Conservation (phyloP, 305 asterid species). For the Fraxinus nigra region DNA sequence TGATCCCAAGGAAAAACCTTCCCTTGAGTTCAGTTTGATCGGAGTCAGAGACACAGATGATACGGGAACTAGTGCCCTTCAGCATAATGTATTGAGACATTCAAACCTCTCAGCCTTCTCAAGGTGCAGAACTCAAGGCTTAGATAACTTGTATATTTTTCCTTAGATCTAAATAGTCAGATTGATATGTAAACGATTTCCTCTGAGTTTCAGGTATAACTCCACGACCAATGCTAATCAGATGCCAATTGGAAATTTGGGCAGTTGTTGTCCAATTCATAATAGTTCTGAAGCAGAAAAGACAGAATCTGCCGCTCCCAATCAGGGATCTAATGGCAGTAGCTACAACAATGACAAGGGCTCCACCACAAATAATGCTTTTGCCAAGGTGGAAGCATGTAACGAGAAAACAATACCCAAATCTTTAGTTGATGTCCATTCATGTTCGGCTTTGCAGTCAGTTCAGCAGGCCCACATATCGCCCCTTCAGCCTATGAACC, state of each 20-base stretch:
- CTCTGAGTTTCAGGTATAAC: conserved; percentile 37
- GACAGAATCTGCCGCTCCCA: conserved; percentile 41
- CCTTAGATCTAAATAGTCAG: background rate
- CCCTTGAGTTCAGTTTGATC: conserved; percentile 41
- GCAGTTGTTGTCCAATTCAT: conserved; percentile 45
- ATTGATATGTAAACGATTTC: background rate
- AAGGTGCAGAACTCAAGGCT: conserved; percentile 26
- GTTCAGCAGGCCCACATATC: conserved; percentile 31
- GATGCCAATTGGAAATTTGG: conserved; percentile 41
- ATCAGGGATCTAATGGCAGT: conserved; percentile 46
- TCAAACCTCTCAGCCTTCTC: conserved; percentile 52
- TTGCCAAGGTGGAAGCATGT: conserved; percentile 31
- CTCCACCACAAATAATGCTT: conserved; percentile 45
- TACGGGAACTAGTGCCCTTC: conserved; percentile 34
- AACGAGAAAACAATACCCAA: conserved; percentile 22
- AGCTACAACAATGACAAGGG: conserved; percentile 55
- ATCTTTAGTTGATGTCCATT: conserved; percentile 21
- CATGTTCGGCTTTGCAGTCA: conserved; percentile 35
- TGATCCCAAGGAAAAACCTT: conserved; percentile 32
- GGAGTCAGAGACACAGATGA: conserved; percentile 32
- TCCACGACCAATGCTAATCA: conserved; percentile 34
- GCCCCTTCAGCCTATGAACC: conserved; percentile 27
- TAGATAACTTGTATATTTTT: background rate
- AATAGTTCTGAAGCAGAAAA: conserved; percentile 42
- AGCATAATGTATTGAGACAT: conserved; percentile 41